These are phyloP conservation scores for Aspergillus avenaceus DNA, from an alignment of 495 filamentous ascomycete genomes.

Conservation along the genomic window DNA sequence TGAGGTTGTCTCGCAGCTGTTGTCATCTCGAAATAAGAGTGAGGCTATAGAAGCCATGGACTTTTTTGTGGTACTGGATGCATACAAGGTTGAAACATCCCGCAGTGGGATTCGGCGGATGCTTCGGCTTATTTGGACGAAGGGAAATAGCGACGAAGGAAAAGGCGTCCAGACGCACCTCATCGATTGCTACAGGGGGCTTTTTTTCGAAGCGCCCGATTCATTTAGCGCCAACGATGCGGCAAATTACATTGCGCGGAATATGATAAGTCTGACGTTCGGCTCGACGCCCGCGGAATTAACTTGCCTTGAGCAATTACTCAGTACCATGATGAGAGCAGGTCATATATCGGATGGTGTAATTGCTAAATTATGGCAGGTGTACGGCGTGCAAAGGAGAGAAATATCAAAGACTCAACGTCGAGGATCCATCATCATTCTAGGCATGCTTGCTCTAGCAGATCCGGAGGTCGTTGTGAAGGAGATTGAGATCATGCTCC, in stretches of 20 bases:
- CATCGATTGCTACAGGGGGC: conserved; percentile 91
- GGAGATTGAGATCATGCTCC: conserved; percentile 89
- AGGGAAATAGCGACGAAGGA: conserved; percentile 97
- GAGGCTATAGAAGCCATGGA: conserved; percentile 99
- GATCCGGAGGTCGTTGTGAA: conserved; percentile 87
- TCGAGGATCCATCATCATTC: conserved; percentile 88
- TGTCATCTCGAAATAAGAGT: conserved; percentile 92
- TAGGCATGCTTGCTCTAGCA: conserved; percentile 94
- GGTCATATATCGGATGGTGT: conserved; percentile 83
- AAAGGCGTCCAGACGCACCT: conserved; percentile 97
- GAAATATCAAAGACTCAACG: conserved; percentile 92
- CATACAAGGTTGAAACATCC: conserved; percentile 90
- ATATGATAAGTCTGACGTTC: conserved; percentile 98
- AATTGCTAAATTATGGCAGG: conserved; percentile 91
- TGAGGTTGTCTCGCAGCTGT: conserved; percentile 71
- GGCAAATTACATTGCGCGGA: conserved; percentile 92
- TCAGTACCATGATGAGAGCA: conserved; percentile 96
- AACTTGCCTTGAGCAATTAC: conserved; percentile 88
- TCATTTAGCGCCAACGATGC: conserved; percentile 83
- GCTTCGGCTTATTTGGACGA: conserved; percentile 97
- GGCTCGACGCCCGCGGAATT: conserved; percentile 90
- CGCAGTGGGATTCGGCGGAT: conserved; percentile 86
- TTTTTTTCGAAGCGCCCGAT: conserved; percentile 94
- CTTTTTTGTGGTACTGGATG: conserved; percentile 90
- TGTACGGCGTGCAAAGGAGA: conserved; percentile 88